Conservation (phyloP, 306 rosid genomes). For the Gillenia trifoliata region DNA sequence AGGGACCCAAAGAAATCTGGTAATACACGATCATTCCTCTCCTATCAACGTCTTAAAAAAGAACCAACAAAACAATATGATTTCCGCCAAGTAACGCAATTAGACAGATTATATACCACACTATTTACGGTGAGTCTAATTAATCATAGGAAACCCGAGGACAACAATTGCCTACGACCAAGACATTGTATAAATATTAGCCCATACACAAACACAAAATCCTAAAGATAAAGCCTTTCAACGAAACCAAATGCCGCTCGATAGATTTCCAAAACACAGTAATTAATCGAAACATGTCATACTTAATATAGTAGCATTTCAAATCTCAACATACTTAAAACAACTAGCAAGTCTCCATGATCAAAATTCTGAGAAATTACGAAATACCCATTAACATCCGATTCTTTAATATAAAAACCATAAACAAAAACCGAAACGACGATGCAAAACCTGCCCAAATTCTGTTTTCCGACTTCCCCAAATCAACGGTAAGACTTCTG, state of each 20-base stretch:
- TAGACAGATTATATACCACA: too few relatives aligned
- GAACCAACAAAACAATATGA: too few relatives aligned
- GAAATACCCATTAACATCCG: background rate
- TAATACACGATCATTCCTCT: too few relatives aligned
- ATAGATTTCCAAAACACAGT: too few relatives aligned
- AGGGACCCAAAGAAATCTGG: too few relatives aligned
- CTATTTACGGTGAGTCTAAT: too few relatives aligned
- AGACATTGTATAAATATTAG: too few relatives aligned
- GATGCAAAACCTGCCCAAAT: slow-evolving; percentile 4
- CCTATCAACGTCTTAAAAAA: too few relatives aligned
- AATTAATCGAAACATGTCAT: background rate
- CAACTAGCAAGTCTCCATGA: background rate
- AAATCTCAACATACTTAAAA: background rate
- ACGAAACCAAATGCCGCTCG: too few relatives aligned
- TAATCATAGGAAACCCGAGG: too few relatives aligned
- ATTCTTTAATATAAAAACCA: slow-evolving; percentile 9
- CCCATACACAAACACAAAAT: background rate
- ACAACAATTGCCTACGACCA: too few relatives aligned
- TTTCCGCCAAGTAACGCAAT: too few relatives aligned
- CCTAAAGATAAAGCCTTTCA: background rate
- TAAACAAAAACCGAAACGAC: background rate
- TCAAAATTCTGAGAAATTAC: background rate
- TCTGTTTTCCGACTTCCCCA: background rate
- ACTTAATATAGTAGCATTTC: background rate
- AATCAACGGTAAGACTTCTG: slow-evolving; percentile 86